Conservation (phyloP, 2,329 filamentous ascomycete genomes). For the Hypocreales sp. region DNA sequence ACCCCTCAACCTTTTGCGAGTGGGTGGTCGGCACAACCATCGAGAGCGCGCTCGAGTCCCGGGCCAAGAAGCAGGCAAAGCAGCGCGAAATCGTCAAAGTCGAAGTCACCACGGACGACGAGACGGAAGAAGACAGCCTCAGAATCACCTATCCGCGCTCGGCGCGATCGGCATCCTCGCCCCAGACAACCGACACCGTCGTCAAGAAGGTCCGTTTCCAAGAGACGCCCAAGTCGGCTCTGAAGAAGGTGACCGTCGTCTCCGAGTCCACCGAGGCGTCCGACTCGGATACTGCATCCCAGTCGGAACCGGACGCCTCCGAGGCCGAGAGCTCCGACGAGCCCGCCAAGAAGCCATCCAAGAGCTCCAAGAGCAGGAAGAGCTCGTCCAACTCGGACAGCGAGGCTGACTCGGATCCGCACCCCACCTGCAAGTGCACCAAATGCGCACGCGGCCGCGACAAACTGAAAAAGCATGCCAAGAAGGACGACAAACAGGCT, state of each 20-base stretch:
- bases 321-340: slow-evolving; percentile 7
- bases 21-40: slow-evolving; percentile 24
- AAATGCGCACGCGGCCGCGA: slow-evolving; percentile 9
- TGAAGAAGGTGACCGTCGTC: slow-evolving; percentile 15
- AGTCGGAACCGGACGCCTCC: slow-evolving; percentile 7
- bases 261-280: no score
- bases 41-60: slow-evolving; percentile 11
- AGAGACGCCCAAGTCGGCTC: slow-evolving; percentile 17
- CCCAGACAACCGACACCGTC: slow-evolving; percentile 4
- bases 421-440: slow-evolving; percentile 14
- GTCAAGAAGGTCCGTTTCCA: slow-evolving; percentile 30
- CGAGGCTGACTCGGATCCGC: slow-evolving; percentile 16
- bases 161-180: slow-evolving; percentile 4
- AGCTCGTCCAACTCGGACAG: slow-evolving; percentile 8
- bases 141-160: slow-evolving; percentile 31
- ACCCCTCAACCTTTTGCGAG: slow-evolving; percentile 18
- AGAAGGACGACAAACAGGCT: slow-evolving; percentile 3
- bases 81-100: slow-evolving; percentile 20
- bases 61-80: slow-evolving; percentile 10
- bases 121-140: slow-evolving; percentile 31
- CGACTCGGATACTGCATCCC: slow-evolving; percentile 6
- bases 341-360: slow-evolving; percentile 3
- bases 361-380: slow-evolving; percentile 8
- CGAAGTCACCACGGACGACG: slow-evolving; percentile 33
- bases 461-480: slow-evolving; percentile 3